Base-by-base conservation (phyloP, 208 protist genomes). In the Trypanosoma grayi region DNA sequence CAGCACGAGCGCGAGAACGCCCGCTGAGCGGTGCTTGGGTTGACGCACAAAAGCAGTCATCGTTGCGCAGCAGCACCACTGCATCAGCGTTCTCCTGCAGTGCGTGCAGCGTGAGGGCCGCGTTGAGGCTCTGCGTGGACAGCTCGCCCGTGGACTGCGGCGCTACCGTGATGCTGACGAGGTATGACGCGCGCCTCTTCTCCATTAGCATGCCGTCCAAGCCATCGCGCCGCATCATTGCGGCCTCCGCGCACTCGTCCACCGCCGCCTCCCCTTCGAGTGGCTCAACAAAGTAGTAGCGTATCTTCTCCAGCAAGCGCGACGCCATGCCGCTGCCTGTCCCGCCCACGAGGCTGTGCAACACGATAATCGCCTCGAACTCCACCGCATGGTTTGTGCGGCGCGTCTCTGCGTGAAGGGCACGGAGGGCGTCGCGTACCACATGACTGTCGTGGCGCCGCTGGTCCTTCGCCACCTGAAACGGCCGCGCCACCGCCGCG, bases 321-420 rank as follows among this genome's bases (percentile, higher is more conserved):
- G 85, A 82, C 0, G 83, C 81, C n/a, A 95, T 69, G 4, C 89
- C 89, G 41, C 85, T 92, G 25, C 89, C 89, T 1, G 89, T 95
- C 47, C 89, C 89, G 20, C 89, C 89, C 7, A 76, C 83, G 24
- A 95, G 74, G 63, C 83, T 90, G 75, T 95, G 89, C n/a, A 95
- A 20, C 6, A 95, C 55, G 2, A 95, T 11, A 40, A 95, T 79
- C 11, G 83, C 85, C 64, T 95, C 85, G 43, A 92, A 92, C 40
- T 62, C 56, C 20, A 31, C 50, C 33, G 60, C 64, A 58, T 87
- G 78, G 16, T 45, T 54, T 13, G 83, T 87, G 25, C 88, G 80
- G 9, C 83, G 78, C 13, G 85, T 91, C 47, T 95, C 88, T 10
- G 51, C 57, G 59, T 95, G 67, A 64, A 95, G 81, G 0, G 83